Base-by-base conservation (phyloP, 2,329 filamentous ascomycete species). In the Curvularia sp. region DNA sequence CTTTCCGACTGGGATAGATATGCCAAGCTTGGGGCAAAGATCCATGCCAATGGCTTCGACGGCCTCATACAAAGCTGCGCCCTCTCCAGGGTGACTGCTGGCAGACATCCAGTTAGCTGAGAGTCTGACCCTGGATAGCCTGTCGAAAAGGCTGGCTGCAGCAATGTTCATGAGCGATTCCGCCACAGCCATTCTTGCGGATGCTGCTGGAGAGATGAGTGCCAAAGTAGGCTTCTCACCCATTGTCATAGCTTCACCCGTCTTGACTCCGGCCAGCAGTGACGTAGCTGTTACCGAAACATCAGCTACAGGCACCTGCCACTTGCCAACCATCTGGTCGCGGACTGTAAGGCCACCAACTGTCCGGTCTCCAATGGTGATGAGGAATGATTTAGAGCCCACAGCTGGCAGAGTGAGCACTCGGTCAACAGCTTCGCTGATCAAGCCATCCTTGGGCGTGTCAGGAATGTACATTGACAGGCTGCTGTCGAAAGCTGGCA, bases 91-190 rank as follows among this genome's bases (percentile, higher is more conserved):
- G 75, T 97, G 93, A 73, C 88, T 93, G 60, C 93, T 91, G n/a
- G 94, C 94, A 3, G 93, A 93, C 95, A 98, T 98, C 94, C 94
- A 99, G 80, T 99, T 98, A 49, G 94, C 94, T 3, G 93, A 97
- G 9, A 98, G 85, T 75, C 94, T 90, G 61, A 98, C 88, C 43
- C 91, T 88, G 59, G 86, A 86, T 51, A 98, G 81, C 54, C 91
- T 88, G 46, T 89, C 90, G 55, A 89, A 85, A 22, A 89, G 80
- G 74, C 90, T 84, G 20, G 89, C 91, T 55, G 95, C 95, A 38
- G 91, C 93, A 58, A 99, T 83, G 77, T 99, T 99, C 86, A 97
- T 88, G 60, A 99, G 82, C 59, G 91, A 92, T 79, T 99, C 95
- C 1, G 89, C 93, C 58, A 99, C 93, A 2, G 95, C 93, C 95